phyloP scores from a whole-genome alignment of 2,329 filamentous ascomycete genomes.

The Rhinocladiella similis region DNA sequence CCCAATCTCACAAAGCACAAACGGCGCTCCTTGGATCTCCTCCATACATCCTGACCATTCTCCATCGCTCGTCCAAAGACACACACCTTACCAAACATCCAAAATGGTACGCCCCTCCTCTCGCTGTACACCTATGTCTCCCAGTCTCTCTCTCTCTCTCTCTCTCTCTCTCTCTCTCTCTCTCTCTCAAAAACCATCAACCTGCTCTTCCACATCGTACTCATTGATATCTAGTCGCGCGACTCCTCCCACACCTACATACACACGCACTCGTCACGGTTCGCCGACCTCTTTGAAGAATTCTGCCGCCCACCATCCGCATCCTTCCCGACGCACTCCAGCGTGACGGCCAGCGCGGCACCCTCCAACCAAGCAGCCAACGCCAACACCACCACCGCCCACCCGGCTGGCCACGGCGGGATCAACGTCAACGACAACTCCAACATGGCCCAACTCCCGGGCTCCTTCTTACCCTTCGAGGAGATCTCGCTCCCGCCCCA shows the following conservation, averaged over 20 bases:
- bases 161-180: too few species aligned
- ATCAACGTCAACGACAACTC: conserved; percentile 8
- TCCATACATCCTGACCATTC: too few species aligned
- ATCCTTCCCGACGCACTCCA: conserved; percentile 4
- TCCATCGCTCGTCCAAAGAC: too few species aligned
- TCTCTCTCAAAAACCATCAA: too few species aligned
- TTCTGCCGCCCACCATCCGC: conserved; percentile 47
- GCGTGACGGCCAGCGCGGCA: conserved; percentile 2
- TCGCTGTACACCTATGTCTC: too few species aligned
- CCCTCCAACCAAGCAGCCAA: conserved; percentile 6
- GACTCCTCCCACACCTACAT: conserved; percentile 51
- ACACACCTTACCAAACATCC: too few species aligned
- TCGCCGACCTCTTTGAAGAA: conserved; percentile 53
- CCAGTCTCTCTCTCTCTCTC: too few species aligned
- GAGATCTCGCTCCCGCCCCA: conserved; percentile 62
- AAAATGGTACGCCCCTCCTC: too few species aligned
- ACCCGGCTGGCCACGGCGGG: conserved; percentile 13
- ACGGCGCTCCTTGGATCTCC: too few species aligned
- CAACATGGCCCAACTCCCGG: conserved; percentile 31
- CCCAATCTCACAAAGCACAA: too few species aligned
- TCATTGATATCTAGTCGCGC: conserved; percentile 42
- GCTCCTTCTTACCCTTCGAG: conserved; percentile 53
- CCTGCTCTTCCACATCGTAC: too few species aligned
- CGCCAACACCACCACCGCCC: conserved; percentile 10
- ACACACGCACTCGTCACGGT: conserved; percentile 49